These are phyloP conservation scores for Ogataea minuta DNA, from an alignment of 805 yeast species.

Conservation along the genomic window DNA sequence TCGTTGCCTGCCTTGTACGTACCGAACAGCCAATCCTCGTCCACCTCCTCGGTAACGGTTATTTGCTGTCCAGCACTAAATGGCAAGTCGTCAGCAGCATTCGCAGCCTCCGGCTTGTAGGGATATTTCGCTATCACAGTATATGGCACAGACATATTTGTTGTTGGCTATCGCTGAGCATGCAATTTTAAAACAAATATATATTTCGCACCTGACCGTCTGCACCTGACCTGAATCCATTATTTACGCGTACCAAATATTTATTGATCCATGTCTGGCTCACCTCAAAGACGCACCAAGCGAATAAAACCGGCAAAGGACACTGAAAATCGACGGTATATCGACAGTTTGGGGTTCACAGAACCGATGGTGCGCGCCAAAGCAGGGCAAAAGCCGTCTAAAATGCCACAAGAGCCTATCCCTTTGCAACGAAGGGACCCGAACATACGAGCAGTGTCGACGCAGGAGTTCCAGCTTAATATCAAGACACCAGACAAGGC, in stretches of 20 bases:
- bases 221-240: background rate
- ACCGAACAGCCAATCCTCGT: conserved; percentile 91
- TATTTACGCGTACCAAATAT: conserved; percentile 5
- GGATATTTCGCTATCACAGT: conserved; percentile 31
- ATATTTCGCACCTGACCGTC: background rate
- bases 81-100: conserved; percentile 79
- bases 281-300: conserved; percentile 12
- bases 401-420: conserved; percentile 2
- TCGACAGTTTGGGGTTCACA: conserved; percentile 9
- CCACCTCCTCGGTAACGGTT: conserved; percentile 76
- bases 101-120: conserved; percentile 39
- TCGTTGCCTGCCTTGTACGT: conserved; percentile 46
- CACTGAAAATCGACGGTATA: conserved; percentile 1
- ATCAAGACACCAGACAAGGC: conserved; percentile 23
- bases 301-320: conserved; percentile 7
- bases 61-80: conserved; percentile 68
- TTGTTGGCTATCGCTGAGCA: background rate
- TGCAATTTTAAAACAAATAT: background rate
- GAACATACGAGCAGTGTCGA: conserved; percentile 19
- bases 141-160: conserved; percentile 28
- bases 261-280: conserved; percentile 13
- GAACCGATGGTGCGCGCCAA: conserved; percentile 13
- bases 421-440: conserved; percentile 21
- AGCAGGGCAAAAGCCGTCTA: conserved; percentile 2
- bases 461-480: conserved; percentile 20